Evolutionary conservation across 2,329 filamentous ascomycete genomes (phyloP).

Genomic region (Thelonectria discophora): DNA sequence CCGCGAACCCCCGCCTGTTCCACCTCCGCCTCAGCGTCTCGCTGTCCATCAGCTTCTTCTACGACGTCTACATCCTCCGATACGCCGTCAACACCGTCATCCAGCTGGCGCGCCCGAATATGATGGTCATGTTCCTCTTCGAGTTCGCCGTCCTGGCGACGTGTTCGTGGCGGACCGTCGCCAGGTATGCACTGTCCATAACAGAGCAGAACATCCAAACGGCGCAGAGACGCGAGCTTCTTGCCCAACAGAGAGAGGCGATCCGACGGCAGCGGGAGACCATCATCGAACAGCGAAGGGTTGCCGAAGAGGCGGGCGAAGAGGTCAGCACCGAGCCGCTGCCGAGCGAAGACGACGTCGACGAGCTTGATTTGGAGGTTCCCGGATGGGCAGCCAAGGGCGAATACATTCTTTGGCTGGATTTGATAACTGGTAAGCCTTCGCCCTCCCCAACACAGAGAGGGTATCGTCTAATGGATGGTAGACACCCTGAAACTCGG

Average conservation of each 20-base stretch:
- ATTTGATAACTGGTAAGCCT: slow-evolving; percentile 77
- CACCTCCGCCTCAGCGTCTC: slow-evolving; percentile 84
- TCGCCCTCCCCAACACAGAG: neutral
- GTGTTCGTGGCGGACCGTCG: slow-evolving; percentile 79
- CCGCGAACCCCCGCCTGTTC: slow-evolving; percentile 86
- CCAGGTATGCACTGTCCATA: slow-evolving; percentile 81
- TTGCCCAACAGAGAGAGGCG: slow-evolving; percentile 74
- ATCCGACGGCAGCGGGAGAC: slow-evolving; percentile 67
- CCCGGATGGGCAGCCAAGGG: slow-evolving; percentile 97
- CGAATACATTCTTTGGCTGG: slow-evolving; percentile 88
- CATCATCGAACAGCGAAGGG: slow-evolving; percentile 60
- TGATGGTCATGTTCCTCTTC: slow-evolving; percentile 99
- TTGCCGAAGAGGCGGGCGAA: slow-evolving; percentile 61
- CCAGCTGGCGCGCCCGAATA: slow-evolving; percentile 87
- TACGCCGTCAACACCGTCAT: slow-evolving; percentile 87
- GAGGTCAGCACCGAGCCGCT: slow-evolving; percentile 66
- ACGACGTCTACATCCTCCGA: slow-evolving; percentile 80
- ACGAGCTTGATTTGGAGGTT: slow-evolving; percentile 94
- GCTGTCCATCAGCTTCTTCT: slow-evolving; percentile 78
- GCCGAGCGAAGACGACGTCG: slow-evolving; percentile 77
- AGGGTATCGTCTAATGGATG: slow-evolving; percentile 26
- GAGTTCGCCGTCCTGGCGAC: slow-evolving; percentile 91
- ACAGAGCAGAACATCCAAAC: slow-evolving; percentile 79
- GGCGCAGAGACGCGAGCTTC: slow-evolving; percentile 74
- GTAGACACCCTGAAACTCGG: slow-evolving; percentile 88